Base-by-base conservation (phyloP, 2,329 filamentous ascomycete genomes). In the Fusarium hainanense region DNA sequence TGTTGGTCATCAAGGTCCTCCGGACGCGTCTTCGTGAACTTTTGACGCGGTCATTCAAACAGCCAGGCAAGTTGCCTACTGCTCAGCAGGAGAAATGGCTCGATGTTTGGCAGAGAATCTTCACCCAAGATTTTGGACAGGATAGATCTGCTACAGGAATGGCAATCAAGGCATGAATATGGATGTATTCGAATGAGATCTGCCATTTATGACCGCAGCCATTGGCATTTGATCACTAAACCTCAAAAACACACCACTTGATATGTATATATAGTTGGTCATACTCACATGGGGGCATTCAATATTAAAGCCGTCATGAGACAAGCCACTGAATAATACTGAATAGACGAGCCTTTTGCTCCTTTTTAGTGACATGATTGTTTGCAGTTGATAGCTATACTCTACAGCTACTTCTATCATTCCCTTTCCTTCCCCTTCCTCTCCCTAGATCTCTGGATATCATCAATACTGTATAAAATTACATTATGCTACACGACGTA, bases 1-100 rank as follows among this genome's bases (percentile, higher is more conserved):
- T 96, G 85, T 87, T 97, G 37, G 94, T 92, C n/a, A 82, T 99
- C 75, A 98, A 98, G 80, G 88, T 90, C 8, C 82, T 98, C 55
- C 88, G 93, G 21, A 83, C 85, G 3, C 87, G 92, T 27, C 83
- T 97, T 20, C 89, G 91, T 69, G 93, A 97, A 70, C 87, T 97
- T 42, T 83, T 97, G 48, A 88, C 88, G 1, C 85, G 87, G 30
- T 86, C 88, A 23, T 94, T 97, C 82, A 91, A 89, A 79, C 86
- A 83, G 69, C 89, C 89, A 0, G 89, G 89, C 13, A 89, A 88
- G 70, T 76, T 88, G 28, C 85, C 85, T 10, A 89, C 90, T 1
- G 82, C 86, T 25, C 89, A 92, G 75, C 90, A 93, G 73, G 87
- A 90, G 78, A 88, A 88, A 73, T 93, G 92, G 91, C 82, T 94